phyloP scores from a whole-genome alignment of 176 grass and related monocot genomes.

The Musa schizocarpa region DNA sequence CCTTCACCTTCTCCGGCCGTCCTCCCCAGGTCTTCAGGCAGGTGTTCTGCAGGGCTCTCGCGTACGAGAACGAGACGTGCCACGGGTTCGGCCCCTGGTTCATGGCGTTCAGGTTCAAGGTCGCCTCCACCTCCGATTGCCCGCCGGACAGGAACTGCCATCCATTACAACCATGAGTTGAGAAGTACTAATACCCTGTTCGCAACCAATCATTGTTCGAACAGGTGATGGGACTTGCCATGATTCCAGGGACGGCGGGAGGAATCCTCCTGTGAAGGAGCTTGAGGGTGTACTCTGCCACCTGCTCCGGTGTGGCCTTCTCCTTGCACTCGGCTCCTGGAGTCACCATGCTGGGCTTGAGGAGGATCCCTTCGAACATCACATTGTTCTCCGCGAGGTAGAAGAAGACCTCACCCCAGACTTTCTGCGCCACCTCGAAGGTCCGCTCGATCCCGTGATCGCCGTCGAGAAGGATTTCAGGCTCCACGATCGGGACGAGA shows the following conservation, averaged over 20 bases:
- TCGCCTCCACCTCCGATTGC: conserved; percentile 23
- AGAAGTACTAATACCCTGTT: too few relatives aligned
- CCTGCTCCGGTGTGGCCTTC: conserved; percentile 10
- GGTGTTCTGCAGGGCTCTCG: conserved; percentile 23
- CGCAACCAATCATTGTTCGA: not conserved
- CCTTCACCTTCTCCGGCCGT: conserved; percentile 13
- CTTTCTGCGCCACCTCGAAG: conserved; percentile 21
- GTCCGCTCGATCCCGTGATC: conserved; percentile 17
- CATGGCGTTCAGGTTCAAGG: conserved; percentile 18
- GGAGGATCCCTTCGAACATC: conserved; percentile 20
- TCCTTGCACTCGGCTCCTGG: conserved; percentile 20
- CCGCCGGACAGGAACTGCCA: conserved; percentile 20
- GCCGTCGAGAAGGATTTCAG: conserved; percentile 18
- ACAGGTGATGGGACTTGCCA: not conserved
- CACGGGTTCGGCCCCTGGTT: conserved; percentile 17
- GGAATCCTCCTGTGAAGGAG: conserved; percentile 17
- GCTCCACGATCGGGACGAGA: conserved; percentile 22
- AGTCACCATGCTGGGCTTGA: conserved; percentile 24
- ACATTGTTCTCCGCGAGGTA: conserved; percentile 22
- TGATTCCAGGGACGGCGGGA: conserved; percentile 17
- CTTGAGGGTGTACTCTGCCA: conserved; percentile 19
- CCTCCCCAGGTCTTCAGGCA: conserved; percentile 23
- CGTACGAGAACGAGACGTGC: conserved; percentile 18
- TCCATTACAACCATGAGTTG: not conserved
- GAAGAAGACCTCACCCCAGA: conserved; percentile 18